Evolutionary conservation across 768 basidiomycete species (phyloP).

Genomic region (Trametes maxima): DNA sequence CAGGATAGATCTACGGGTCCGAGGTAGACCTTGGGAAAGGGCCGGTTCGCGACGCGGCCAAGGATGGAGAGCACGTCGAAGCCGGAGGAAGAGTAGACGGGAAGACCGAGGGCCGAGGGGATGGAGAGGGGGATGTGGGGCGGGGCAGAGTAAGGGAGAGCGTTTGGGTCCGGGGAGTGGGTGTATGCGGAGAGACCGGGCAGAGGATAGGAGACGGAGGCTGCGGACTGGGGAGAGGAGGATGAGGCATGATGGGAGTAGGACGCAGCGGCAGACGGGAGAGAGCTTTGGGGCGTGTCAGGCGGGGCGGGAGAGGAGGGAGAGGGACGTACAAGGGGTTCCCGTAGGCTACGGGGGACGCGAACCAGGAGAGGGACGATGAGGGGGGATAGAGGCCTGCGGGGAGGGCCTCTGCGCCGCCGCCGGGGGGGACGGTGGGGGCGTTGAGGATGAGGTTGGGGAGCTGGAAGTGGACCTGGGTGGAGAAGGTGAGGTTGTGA

Average conservation of each 20-base stretch:
- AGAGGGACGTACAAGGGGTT: slow-evolving; percentile 20
- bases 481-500: slow-evolving; percentile 28
- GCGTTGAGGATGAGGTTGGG: slow-evolving; percentile 65
- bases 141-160: slow-evolving; percentile 2
- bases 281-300: slow-evolving; percentile 1
- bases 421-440: slow-evolving; percentile 67
- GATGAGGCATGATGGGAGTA: slow-evolving; percentile 4
- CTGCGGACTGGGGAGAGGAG: slow-evolving; percentile 4
- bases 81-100: slow-evolving; percentile 87
- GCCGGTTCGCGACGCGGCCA: slow-evolving; percentile 72
- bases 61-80: slow-evolving; percentile 89
- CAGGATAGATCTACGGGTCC: slow-evolving; percentile 94
- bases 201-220: neutral
- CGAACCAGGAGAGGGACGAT: slow-evolving; percentile 48
- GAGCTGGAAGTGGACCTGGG: slow-evolving; percentile 55
- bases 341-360: slow-evolving; percentile 32
- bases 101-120: slow-evolving; percentile 39
- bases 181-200: neutral
- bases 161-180: neutral
- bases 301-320: neutral
- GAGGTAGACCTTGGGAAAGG: slow-evolving; percentile 71
- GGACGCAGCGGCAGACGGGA: neutral
- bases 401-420: slow-evolving; percentile 75
- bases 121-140: slow-evolving; percentile 23
- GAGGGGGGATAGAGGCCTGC: slow-evolving; percentile 37